A percentile compares a stretch with the other conserved stretches of the same genome.
phyloP scores from a whole-genome alignment of 108 stramenopile species.

The Skeletonema menzelii region DNA sequence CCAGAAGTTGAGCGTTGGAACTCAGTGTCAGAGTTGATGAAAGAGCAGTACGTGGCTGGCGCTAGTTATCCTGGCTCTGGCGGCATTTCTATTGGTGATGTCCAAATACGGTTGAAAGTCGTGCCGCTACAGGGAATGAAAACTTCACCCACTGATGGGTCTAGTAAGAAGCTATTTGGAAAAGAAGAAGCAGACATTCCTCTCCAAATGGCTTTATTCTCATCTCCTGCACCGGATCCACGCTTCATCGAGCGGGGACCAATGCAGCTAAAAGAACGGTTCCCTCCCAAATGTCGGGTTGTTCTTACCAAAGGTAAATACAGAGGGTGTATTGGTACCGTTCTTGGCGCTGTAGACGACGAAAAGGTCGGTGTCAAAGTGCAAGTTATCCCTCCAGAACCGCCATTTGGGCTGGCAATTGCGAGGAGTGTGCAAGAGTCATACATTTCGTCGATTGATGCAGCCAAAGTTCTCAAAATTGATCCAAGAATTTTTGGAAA shows the following conservation, averaged over 20 bases:
- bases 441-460: conserved; percentile 77
- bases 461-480: conserved; percentile 84
- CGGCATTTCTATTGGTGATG: conserved; percentile 87
- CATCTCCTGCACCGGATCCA: conserved; percentile 92
- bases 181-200: conserved; percentile 94
- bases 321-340: conserved; percentile 76
- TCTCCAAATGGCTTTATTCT: conserved; percentile 90
- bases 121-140: conserved; percentile 94
- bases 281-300: conserved; percentile 76
- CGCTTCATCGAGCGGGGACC: conserved; percentile 90
- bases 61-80: conserved; percentile 80
- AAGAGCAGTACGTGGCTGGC: conserved; percentile 78
- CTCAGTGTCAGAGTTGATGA: conserved; percentile 60
- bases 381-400: conserved; percentile 79
- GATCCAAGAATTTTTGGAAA: conserved; percentile 80
- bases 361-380: conserved; percentile 86
- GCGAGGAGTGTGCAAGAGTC: conserved; percentile 84
- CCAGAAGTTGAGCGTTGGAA: conserved; percentile 64
- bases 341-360: conserved; percentile 66
- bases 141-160: conserved; percentile 84
- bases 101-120: conserved; percentile 83
- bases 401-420: conserved; percentile 91
- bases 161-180: conserved; percentile 89
- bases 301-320: conserved; percentile 72
- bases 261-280: conserved; percentile 80